phyloP scores from a whole-genome alignment of 768 basidiomycete genomes.

The Mycena kentingensis region DNA sequence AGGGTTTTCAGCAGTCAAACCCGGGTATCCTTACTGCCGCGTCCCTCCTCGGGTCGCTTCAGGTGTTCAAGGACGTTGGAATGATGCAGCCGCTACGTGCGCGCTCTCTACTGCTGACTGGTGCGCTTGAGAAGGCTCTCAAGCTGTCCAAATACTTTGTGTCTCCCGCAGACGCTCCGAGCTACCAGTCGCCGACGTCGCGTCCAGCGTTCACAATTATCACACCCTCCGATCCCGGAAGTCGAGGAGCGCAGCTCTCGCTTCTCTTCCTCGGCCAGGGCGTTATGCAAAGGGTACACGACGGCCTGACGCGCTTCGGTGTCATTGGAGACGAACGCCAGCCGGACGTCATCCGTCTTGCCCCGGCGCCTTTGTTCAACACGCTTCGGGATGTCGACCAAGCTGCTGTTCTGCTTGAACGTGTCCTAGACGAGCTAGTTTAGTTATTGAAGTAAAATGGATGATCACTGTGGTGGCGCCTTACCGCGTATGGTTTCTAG shows the following conservation, averaged over 20 bases:
- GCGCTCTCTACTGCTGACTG: slow-evolving; percentile 73
- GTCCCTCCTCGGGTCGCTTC: slow-evolving; percentile 80
- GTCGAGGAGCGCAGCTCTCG: slow-evolving; percentile 87
- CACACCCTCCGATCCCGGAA: slow-evolving; percentile 69
- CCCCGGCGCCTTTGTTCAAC: slow-evolving; percentile 88
- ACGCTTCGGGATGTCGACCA: slow-evolving; percentile 74
- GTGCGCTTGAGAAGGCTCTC: slow-evolving; percentile 66
- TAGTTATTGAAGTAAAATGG: no score
- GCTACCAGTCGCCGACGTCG: slow-evolving; percentile 23
- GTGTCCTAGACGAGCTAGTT: slow-evolving; percentile 43
- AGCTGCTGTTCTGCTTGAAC: slow-evolving; percentile 66
- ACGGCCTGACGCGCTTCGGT: slow-evolving; percentile 62
- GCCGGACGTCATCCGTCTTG: slow-evolving; percentile 89
- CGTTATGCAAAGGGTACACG: slow-evolving; percentile 72
- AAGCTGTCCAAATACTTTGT: slow-evolving; percentile 65
- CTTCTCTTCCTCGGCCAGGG: slow-evolving; percentile 72
- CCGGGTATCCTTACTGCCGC: slow-evolving; percentile 80
- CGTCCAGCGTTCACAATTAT: slow-evolving; percentile 83
- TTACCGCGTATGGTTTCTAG: background rate
- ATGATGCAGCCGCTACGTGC: slow-evolving; percentile 69
- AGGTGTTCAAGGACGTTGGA: slow-evolving; percentile 76
- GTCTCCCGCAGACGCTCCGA: slow-evolving; percentile 36
- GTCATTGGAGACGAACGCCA: slow-evolving; percentile 91
- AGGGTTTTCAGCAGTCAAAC: slow-evolving; percentile 96
- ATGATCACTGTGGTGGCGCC: background rate